Base-by-base conservation (phyloP, 192 early-diverging fungal species). In the Pilaira anomala region DNA sequence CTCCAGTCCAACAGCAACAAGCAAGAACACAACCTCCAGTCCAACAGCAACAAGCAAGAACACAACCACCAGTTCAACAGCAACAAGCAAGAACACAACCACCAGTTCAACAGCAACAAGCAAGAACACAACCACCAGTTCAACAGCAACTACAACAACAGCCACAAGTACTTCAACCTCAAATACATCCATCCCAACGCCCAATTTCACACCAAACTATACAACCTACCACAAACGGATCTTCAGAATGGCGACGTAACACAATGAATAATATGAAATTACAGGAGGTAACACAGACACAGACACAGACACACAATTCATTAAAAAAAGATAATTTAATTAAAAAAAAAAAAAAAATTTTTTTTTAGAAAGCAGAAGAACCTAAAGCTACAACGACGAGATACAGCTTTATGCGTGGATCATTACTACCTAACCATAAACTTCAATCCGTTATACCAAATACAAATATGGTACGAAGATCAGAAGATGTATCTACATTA, bases 401-500 rank as follows among this genome's bases (percentile, higher is more conserved):
- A 58, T 58, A 58, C 11, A 58, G 56, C 25, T 58, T 58, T 42
- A 58, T 58, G 56, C 29, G 40, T 36, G 24, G 29, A 14, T 58
- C 56, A 1, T 21, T 58, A 36, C 22, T 58, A 33, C 40, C 56
- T 6, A 21, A 28, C 33, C 40, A 58, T 2, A 36, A 42, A 7
- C 19, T 58, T 14, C 56, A 58, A 22, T 58, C 56, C 4, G 33
- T 58, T 19, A 24, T 58, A 25, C 56, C 56, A 8, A 18, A 46
- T 21, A 22, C 56, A n/a, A 19, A 8, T 22, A 16, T 33, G 7
- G 39, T 42, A 8, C 22, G 56, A 42, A 12, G 40, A 25, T 41
- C 21, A 7, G 56, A 58, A 24, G 39, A 58, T 42, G 56, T 42
- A 0, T 22, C 18, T 41, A 39, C 56, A 6, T 36, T 40, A 11